A percentile compares a stretch with the other conserved stretches of the same genome.
phyloP scores from a whole-genome alignment of 192 early-diverging fungal species.

The Coemansia sp. region DNA sequence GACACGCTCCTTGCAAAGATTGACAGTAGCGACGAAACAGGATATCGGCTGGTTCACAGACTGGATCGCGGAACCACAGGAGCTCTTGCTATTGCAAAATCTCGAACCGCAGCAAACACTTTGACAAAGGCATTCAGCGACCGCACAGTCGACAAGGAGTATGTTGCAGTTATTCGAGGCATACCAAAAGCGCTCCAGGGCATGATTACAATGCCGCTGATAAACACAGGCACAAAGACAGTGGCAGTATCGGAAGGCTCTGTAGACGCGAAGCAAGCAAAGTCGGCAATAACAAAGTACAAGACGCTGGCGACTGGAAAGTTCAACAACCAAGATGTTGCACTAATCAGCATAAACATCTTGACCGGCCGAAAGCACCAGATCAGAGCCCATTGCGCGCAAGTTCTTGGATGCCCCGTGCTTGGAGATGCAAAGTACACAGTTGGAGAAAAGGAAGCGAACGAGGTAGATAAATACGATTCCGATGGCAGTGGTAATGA shows the following conservation, averaged over 20 bases:
- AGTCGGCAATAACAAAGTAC: slow-evolving; percentile 23
- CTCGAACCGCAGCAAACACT: slow-evolving; percentile 13
- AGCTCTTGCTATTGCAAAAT: slow-evolving; percentile 24
- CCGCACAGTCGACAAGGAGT: slow-evolving; percentile 17
- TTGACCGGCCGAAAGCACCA: slow-evolving; percentile 46
- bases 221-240: slow-evolving; percentile 5
- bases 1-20: slow-evolving; percentile 22
- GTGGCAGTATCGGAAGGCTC: not conserved
- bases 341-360: slow-evolving; percentile 23
- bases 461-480: too few species aligned
- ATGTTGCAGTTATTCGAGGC: slow-evolving; percentile 25
- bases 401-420: slow-evolving; percentile 32
- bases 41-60: slow-evolving; percentile 28
- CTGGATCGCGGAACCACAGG: slow-evolving; percentile 37
- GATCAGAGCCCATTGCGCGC: slow-evolving; percentile 39
- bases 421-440: slow-evolving; percentile 34
- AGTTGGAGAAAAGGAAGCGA: not conserved
- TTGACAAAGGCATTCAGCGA: slow-evolving; percentile 27
- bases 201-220: slow-evolving; percentile 9
- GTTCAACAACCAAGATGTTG: not conserved
- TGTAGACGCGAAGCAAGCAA: not conserved
- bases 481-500: too few species aligned
- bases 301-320: slow-evolving; percentile 15
- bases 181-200: slow-evolving; percentile 8
- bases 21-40: slow-evolving; percentile 5